Conservation (phyloP, 2,329 filamentous ascomycete species). For the Ceratocystis diversiconidia region DNA sequence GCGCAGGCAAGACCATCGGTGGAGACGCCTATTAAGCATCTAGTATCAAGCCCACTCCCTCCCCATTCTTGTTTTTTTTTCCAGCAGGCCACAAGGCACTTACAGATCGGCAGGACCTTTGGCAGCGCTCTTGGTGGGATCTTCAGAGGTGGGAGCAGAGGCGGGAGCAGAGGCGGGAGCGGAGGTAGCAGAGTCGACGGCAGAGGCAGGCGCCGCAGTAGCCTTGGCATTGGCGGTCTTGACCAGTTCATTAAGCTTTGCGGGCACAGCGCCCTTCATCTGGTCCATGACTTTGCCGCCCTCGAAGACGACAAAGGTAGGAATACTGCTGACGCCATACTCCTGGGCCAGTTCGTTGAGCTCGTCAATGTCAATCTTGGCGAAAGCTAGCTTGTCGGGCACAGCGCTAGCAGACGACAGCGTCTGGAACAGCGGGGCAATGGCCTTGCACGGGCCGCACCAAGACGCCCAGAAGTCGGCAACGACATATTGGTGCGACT, state of each 20-base stretch:
- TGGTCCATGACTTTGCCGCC: slow-evolving; percentile 29
- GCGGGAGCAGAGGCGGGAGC: background rate
- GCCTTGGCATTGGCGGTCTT: slow-evolving; percentile 21
- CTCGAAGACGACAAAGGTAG: slow-evolving; percentile 47
- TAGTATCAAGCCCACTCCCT: background rate
- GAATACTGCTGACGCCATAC: slow-evolving; percentile 41
- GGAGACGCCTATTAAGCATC: no score
- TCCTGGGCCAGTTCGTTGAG: slow-evolving; percentile 35
- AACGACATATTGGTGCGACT: slow-evolving; percentile 36
- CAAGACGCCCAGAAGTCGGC: slow-evolving; percentile 46
- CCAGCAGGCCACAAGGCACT: background rate
- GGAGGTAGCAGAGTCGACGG: background rate
- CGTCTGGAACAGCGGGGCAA: slow-evolving; percentile 39
- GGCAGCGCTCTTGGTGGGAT: background rate
- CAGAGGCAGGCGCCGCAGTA: slow-evolving; percentile 12
- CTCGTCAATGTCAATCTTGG: slow-evolving; percentile 45
- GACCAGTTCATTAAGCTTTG: slow-evolving; percentile 18
- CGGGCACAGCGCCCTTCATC: slow-evolving; percentile 18
- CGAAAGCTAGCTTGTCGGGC: slow-evolving; percentile 36
- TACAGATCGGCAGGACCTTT: background rate
- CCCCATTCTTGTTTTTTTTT: background rate
- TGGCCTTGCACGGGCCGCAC: slow-evolving; percentile 47
- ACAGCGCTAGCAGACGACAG: slow-evolving; percentile 29
- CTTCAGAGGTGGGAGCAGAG: background rate
- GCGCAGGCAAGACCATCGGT: no score